Evolutionary conservation across 768 basidiomycete genomes (phyloP).

Genomic region (Austroboletus eburneus): DNA sequence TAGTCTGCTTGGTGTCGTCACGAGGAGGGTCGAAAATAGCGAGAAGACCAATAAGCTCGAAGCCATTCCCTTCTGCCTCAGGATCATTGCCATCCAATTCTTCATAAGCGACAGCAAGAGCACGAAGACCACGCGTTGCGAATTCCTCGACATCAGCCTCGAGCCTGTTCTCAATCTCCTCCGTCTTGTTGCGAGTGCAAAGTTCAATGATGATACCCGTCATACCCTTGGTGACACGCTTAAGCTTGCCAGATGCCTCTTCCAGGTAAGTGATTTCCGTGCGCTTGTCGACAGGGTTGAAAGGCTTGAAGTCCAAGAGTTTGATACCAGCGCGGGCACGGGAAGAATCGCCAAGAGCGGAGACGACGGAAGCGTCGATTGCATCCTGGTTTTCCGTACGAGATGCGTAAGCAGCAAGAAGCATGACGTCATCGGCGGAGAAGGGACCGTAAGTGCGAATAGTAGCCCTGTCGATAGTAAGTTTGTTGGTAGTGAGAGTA

Average conservation of each 20-base stretch:
- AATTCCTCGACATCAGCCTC: slow-evolving; percentile 97
- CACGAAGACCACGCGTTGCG: slow-evolving; percentile 90
- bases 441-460: slow-evolving; percentile 89
- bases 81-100: slow-evolving; percentile 80
- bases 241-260: slow-evolving; percentile 90
- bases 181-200: slow-evolving; percentile 96
- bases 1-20: slow-evolving; percentile 97
- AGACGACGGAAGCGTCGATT: slow-evolving; percentile 85
- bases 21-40: slow-evolving; percentile 98
- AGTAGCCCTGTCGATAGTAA: slow-evolving; percentile 91
- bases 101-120: slow-evolving; percentile 93
- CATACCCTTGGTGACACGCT: slow-evolving; percentile 99
- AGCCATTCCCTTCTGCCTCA: slow-evolving; percentile 91
- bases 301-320: slow-evolving; percentile 97
- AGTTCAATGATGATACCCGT: slow-evolving; percentile 98
- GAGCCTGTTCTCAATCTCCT: slow-evolving; percentile 84
- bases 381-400: slow-evolving; percentile 99
- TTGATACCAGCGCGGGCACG: slow-evolving; percentile 91
- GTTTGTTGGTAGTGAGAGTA: slow-evolving; percentile 98
- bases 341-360: slow-evolving; percentile 64
- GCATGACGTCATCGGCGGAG: slow-evolving; percentile 86
- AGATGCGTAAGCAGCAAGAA: slow-evolving; percentile 92
- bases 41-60: slow-evolving; percentile 95
- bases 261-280: slow-evolving; percentile 98
- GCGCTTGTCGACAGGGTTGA: slow-evolving; percentile 99